These are phyloP conservation scores for Cylindricascospora bacillispora DNA, from an alignment of 1,139 yeast species.

Conservation along the genomic window DNA sequence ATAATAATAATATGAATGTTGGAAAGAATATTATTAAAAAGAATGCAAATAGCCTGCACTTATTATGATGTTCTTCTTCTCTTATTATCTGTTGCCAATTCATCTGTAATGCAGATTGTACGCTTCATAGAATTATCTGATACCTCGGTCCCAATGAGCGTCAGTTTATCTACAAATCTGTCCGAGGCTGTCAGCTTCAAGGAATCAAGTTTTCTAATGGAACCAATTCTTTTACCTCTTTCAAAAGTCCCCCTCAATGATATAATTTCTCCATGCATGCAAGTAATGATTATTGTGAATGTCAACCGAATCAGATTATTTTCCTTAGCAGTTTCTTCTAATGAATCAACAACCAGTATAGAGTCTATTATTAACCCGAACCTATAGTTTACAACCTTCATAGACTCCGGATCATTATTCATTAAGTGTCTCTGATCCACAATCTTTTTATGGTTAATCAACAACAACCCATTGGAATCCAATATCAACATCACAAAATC, in stretches of 20 bases:
- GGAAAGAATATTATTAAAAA: too few species aligned
- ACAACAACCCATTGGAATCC: constrained; percentile 15
- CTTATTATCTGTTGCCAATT: too few species aligned
- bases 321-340: constrained; percentile 5
- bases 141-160: too few species aligned
- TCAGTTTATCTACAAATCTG: constrained; percentile 15
- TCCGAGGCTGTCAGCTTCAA: constrained; percentile 8
- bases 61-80: too few species aligned
- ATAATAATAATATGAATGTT: too few species aligned
- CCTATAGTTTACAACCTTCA: constrained; percentile 11
- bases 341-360: constrained; percentile 9
- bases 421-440: constrained; percentile 6
- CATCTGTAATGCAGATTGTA: too few species aligned
- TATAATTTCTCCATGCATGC: constrained; percentile 13
- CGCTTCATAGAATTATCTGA: too few species aligned
- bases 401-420: constrained; percentile 5
- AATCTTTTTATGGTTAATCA: constrained; percentile 11
- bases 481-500: constrained; percentile 14
- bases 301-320: constrained; percentile 7
- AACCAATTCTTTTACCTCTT: constrained; percentile 12
- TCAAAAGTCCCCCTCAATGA: constrained; percentile 13
- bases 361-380: constrained; percentile 19
- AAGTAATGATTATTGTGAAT: constrained; percentile 11
- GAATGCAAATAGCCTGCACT: too few species aligned
- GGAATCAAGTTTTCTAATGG: constrained; percentile 10